Evolutionary conservation across 2,329 filamentous ascomycete species (phyloP).

Genomic region (Cryphonectria carpinicola): DNA sequence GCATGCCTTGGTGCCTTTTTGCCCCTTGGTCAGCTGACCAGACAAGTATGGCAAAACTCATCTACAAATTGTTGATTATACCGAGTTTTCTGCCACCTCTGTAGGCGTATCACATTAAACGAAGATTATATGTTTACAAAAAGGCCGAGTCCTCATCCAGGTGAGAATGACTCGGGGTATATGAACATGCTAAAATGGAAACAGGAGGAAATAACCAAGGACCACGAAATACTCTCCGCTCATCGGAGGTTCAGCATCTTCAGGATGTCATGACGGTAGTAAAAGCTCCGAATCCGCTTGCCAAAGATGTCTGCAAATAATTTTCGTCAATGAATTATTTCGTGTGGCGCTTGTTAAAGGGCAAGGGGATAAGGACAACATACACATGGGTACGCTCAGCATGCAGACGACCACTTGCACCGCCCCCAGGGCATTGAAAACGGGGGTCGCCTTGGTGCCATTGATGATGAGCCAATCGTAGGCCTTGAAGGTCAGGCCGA

Average conservation of each 20-base stretch:
- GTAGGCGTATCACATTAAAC: too few relatives aligned
- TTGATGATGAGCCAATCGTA: constrained; percentile 78
- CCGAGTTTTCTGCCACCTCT: neutral
- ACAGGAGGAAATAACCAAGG: neutral
- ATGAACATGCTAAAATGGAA: neutral
- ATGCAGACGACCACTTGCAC: constrained; percentile 80
- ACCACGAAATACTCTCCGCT: neutral
- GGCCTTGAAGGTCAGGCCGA: constrained; percentile 80
- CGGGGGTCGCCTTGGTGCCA: constrained; percentile 56
- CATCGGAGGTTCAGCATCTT: constrained; percentile 46
- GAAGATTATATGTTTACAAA: neutral
- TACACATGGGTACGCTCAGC: constrained; percentile 77
- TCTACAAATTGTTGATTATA: neutral
- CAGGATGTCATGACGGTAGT: constrained; percentile 74
- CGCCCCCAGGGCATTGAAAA: constrained; percentile 72
- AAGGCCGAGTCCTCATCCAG: neutral
- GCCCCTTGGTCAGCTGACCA: neutral
- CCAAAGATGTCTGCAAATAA: constrained; percentile 70
- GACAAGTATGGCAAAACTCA: neutral
- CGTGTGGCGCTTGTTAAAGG: neutral
- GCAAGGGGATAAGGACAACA: constrained; percentile 46
- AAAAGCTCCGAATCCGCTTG: constrained; percentile 76
- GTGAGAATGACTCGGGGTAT: neutral
- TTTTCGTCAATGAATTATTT: neutral
- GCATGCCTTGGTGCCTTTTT: neutral